phyloP scores from a whole-genome alignment of 371 early-diverging fungal species.

The Mortierella sp. region DNA sequence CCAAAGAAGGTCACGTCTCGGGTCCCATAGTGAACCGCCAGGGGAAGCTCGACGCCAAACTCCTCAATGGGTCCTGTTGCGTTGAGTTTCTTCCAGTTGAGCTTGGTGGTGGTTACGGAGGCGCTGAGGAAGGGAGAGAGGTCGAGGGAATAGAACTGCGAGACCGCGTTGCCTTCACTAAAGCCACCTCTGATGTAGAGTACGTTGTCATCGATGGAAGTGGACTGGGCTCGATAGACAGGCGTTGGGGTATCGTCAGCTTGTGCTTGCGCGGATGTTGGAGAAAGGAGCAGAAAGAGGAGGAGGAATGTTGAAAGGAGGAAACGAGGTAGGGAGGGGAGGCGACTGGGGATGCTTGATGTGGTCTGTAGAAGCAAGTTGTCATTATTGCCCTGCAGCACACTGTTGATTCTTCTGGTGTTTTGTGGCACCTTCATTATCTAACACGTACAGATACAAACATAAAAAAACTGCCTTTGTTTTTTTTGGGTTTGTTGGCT shows the following conservation, averaged over 20 bases:
- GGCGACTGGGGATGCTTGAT: too few species aligned
- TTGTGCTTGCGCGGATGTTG: not conserved
- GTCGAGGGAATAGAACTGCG: conserved; percentile 2
- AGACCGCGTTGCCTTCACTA: not conserved
- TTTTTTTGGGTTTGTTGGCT: too few species aligned
- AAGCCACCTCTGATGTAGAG: not conserved
- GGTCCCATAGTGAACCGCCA: too few species aligned
- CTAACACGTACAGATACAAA: too few species aligned
- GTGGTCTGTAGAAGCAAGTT: too few species aligned
- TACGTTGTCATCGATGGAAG: not conserved
- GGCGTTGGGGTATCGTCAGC: not conserved
- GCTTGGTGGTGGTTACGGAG: not conserved
- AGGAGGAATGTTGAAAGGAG: not conserved
- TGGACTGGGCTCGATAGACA: not conserved
- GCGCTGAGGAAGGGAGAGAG: not conserved
- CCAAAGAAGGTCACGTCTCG: too few species aligned
- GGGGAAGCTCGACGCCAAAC: too few species aligned
- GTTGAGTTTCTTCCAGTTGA: not conserved
- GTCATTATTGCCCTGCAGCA: too few species aligned
- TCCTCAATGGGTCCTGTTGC: not conserved
- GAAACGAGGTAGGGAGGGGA: not conserved
- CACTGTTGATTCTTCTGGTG: too few species aligned
- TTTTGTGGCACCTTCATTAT: too few species aligned
- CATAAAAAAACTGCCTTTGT: too few species aligned
- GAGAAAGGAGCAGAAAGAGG: not conserved